These are phyloP conservation scores for Chimonanthus praecox DNA, from an alignment of 164 flowering plant species.

Conservation along the genomic window DNA sequence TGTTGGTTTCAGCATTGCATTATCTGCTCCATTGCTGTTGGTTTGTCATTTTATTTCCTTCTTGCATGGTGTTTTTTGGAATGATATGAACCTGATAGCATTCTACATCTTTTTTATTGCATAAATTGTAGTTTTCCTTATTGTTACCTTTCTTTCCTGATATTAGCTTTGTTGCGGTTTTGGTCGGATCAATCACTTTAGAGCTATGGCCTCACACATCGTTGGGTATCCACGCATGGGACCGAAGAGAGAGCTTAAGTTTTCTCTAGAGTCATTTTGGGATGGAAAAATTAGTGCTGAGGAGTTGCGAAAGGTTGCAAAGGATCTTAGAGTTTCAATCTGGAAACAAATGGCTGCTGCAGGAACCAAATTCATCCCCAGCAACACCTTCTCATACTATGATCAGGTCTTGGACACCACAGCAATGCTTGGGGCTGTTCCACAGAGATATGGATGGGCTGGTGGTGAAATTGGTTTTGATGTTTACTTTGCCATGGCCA, in stretches of 20 bases:
- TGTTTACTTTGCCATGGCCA: conserved; percentile 25
- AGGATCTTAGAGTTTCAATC: conserved; percentile 22
- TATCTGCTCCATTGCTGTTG: background rate
- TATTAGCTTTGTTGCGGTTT: conserved; percentile 4
- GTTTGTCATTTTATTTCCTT: background rate
- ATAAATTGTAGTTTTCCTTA: background rate
- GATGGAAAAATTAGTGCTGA: conserved; percentile 17
- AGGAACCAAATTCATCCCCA: conserved; percentile 23
- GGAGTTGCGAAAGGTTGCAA: conserved; percentile 22
- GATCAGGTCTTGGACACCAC: conserved; percentile 28
- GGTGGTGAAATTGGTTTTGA: conserved; percentile 26
- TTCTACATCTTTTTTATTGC: background rate
- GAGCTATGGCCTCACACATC: conserved; percentile 27
- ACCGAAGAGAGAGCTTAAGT: conserved; percentile 27
- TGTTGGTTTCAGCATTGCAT: background rate
- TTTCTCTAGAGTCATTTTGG: conserved; percentile 25
- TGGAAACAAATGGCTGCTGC: conserved; percentile 24
- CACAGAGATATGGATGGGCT: conserved; percentile 21
- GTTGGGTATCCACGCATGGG: conserved; percentile 29
- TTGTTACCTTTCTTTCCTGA: background rate
- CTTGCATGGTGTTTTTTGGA: background rate
- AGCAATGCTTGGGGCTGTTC: conserved; percentile 29
- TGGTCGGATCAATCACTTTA: conserved; percentile 4
- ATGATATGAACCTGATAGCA: background rate
- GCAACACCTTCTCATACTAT: conserved; percentile 26